Conservation (phyloP, 2,329 filamentous ascomycete genomes). For the Phaeophleospora eucalypticola region DNA sequence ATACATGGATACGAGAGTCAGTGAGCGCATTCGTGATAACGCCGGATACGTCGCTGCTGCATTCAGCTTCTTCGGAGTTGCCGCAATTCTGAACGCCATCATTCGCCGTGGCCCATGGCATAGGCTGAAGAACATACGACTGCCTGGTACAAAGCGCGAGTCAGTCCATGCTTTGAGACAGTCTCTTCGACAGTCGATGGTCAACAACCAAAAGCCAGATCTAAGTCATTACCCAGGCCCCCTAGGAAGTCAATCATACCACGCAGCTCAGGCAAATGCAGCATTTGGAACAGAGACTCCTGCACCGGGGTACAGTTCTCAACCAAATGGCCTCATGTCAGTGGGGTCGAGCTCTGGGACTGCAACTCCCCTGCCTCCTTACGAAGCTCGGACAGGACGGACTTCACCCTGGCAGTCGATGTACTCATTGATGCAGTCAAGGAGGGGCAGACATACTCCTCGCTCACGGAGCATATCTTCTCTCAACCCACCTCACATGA, state of each 20-base stretch:
- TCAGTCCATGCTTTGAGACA: slow-evolving; percentile 14
- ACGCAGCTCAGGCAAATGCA: slow-evolving; percentile 2
- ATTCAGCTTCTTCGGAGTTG: slow-evolving; percentile 26
- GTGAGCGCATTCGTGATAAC: slow-evolving; percentile 17
- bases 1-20: slow-evolving; percentile 15
- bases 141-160: slow-evolving; percentile 15
- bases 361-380: slow-evolving; percentile 17
- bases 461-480: slow-evolving; percentile 7
- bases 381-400: slow-evolving; percentile 7
- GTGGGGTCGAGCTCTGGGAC: slow-evolving; percentile 10
- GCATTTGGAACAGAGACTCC: slow-evolving; percentile 14
- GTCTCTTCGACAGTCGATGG: slow-evolving; percentile 18
- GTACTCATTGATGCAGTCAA: slow-evolving; percentile 5
- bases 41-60: slow-evolving; percentile 27
- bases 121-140: slow-evolving; percentile 21
- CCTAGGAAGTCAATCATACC: background rate
- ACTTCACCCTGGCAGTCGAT: slow-evolving; percentile 12
- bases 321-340: slow-evolving; percentile 4
- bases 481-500: background rate
- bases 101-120: slow-evolving; percentile 26
- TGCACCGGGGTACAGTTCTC: slow-evolving; percentile 18
- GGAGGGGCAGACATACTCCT: slow-evolving; percentile 1
- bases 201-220: slow-evolving; percentile 5
- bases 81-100: slow-evolving; percentile 27
- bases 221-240: slow-evolving; percentile 8